These are phyloP conservation scores for Phytophthora citricola DNA, from an alignment of 352 stramenopile genomes.

Conservation along the genomic window DNA sequence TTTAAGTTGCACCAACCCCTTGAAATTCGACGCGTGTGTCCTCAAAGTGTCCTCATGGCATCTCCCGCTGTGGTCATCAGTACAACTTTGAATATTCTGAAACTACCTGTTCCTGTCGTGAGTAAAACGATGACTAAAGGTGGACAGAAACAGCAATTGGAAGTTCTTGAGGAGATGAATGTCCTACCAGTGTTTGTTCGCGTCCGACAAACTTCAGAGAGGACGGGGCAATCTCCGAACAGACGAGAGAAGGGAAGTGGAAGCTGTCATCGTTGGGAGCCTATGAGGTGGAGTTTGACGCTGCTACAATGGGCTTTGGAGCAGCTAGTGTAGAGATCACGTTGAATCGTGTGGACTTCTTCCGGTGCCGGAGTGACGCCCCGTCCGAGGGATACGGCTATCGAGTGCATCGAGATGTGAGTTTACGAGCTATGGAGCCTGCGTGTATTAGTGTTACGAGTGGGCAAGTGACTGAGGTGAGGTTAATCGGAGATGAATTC, in stretches of 20 bases:
- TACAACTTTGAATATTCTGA: conserved; percentile 64
- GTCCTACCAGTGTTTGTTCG: conserved; percentile 62
- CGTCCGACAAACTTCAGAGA: conserved; percentile 57
- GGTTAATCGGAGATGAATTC: conserved; percentile 61
- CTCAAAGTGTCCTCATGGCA: conserved; percentile 66
- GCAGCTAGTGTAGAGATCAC: conserved; percentile 55
- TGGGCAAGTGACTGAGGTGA: conserved; percentile 61
- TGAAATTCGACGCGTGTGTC: conserved; percentile 52
- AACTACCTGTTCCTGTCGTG: conserved; percentile 37
- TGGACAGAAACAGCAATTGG: conserved; percentile 4
- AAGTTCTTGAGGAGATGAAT: conserved; percentile 49
- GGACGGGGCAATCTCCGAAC: conserved; percentile 60
- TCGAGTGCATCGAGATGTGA: conserved; percentile 56
- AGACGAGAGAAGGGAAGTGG: conserved; percentile 60
- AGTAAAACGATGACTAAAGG: conserved; percentile 9
- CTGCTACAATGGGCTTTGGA: conserved; percentile 62
- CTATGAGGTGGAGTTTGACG: conserved; percentile 72
- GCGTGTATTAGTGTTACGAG: conserved; percentile 66
- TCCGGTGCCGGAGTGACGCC: conserved; percentile 46
- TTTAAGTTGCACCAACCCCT: conserved; percentile 64
- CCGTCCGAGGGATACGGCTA: conserved; percentile 52
- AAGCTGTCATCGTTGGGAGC: conserved; percentile 56
- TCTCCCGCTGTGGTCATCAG: conserved; percentile 47
- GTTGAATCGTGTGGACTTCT: conserved; percentile 62
- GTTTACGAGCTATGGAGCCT: conserved; percentile 54